phyloP scores from a whole-genome alignment of 2,329 filamentous ascomycete species.

The Sporothrix sp. region DNA sequence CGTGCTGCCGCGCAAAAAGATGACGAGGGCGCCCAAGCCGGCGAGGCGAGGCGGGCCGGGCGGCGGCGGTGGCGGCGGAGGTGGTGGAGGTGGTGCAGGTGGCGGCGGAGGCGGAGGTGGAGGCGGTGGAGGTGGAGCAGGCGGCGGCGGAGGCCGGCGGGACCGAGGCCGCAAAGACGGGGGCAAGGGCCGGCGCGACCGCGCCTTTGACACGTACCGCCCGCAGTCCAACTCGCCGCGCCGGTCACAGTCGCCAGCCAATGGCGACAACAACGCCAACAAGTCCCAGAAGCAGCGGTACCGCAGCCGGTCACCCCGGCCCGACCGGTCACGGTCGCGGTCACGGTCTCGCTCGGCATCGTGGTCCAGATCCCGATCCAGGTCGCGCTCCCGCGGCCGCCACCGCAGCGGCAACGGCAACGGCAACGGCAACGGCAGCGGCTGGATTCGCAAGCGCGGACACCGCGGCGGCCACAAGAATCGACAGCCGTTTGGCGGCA shows the following conservation, averaged over 20 bases:
- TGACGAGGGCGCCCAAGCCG: slow-evolving; percentile 68
- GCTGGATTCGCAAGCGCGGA: background rate
- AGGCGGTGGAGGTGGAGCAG: background rate
- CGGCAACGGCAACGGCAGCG: background rate
- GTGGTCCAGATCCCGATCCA: slow-evolving; percentile 4
- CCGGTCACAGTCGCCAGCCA: slow-evolving; percentile 23
- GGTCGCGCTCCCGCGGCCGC: background rate
- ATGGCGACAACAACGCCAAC: slow-evolving; percentile 23
- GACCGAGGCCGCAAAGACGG: background rate
- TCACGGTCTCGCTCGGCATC: slow-evolving; percentile 9
- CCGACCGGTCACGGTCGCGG: slow-evolving; percentile 25
- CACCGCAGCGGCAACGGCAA: background rate
- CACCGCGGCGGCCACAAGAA: background rate
- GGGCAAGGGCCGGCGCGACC: too few species aligned
- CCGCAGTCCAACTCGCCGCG: slow-evolving; percentile 47
- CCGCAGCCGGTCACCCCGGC: slow-evolving; percentile 37
- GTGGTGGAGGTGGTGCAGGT: slow-evolving; percentile 19
- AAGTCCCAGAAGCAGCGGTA: slow-evolving; percentile 28
- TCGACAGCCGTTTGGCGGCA: too few species aligned
- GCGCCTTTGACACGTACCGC: slow-evolving; percentile 36
- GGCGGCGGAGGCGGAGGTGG: background rate
- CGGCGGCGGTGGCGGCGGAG: slow-evolving; percentile 32
- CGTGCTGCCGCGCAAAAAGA: slow-evolving; percentile 71
- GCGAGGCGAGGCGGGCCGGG: slow-evolving; percentile 52
- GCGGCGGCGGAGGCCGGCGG: slow-evolving; percentile 18